Percentiles rank a stretch among this genome's conserved stretches.
Conservation (phyloP, 2,329 filamentous ascomycete species). For the Botryotinia calthae region DNA sequence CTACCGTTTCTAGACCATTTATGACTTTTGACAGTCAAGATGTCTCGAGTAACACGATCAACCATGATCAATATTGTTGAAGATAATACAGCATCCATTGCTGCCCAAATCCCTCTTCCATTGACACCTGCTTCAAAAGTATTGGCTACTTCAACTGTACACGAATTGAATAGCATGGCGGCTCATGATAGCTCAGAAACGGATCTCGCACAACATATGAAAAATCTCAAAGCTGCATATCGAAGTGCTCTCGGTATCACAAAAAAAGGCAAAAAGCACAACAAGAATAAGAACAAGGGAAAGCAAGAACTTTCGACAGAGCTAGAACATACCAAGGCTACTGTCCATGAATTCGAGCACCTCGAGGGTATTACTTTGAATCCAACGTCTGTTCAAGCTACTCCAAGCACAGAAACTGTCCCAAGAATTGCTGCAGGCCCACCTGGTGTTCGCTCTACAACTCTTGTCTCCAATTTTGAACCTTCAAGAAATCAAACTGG, state of each 20-base stretch:
- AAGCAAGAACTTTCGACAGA: conserved; percentile 24
- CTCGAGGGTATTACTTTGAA: conserved; percentile 18
- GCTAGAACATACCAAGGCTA: conserved; percentile 11
- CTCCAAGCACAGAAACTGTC: background rate
- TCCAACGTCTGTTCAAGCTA: conserved; percentile 6
- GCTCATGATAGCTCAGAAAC: conserved; percentile 28
- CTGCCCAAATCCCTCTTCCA: conserved; percentile 27
- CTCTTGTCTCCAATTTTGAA: background rate
- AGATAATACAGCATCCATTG: conserved; percentile 32
- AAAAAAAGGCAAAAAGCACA: conserved; percentile 33
- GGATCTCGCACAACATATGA: conserved; percentile 32
- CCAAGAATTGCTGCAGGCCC: conserved; percentile 6
- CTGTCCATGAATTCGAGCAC: conserved; percentile 14
- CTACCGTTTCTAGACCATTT: conserved; percentile 9
- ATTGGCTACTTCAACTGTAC: conserved; percentile 24
- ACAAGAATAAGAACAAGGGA: conserved; percentile 31
- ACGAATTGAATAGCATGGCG: conserved; percentile 27
- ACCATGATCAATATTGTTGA: conserved; percentile 35
- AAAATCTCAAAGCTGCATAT: conserved; percentile 39
- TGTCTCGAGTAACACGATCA: conserved; percentile 38
- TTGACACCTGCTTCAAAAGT: conserved; percentile 24
- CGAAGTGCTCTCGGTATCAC: conserved; percentile 34
- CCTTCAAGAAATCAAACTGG: background rate
- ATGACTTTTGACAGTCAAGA: conserved; percentile 22
- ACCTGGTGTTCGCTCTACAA: background rate